Percentiles rank a stretch among this genome's conserved stretches.
Evolutionary conservation across 768 basidiomycete species (phyloP).

Genomic region (Leccinum longicurvipes): DNA sequence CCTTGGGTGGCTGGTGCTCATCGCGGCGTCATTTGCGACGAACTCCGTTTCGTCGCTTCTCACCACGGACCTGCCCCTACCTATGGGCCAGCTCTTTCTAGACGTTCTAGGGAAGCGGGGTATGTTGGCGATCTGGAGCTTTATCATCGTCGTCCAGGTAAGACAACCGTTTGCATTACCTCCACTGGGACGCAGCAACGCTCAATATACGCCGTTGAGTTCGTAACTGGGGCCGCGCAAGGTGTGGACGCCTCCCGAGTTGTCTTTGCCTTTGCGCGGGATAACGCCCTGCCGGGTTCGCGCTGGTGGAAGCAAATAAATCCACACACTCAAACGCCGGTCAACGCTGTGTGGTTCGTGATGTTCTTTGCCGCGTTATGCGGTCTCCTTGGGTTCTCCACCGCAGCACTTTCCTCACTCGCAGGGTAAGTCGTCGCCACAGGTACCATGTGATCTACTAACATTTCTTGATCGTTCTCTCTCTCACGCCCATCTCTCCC

Average conservation of each 20-base stretch:
- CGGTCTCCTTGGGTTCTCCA: constrained; percentile 64
- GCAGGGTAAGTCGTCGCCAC: constrained; percentile 48
- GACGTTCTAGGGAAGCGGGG: constrained; percentile 62
- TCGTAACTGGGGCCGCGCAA: constrained; percentile 71
- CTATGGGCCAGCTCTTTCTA: constrained; percentile 71
- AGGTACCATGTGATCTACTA: not conserved
- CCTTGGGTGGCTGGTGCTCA: constrained; percentile 63
- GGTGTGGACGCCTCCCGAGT: constrained; percentile 74
- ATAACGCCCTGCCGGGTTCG: constrained; percentile 72
- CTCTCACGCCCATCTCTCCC: not conserved
- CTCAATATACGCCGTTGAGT: constrained; percentile 35
- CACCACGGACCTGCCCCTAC: constrained; percentile 49
- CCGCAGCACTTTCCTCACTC: constrained; percentile 58
- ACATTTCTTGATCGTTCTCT: not conserved
- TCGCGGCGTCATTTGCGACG: constrained; percentile 64
- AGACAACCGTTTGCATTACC: not conserved
- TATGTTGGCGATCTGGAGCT: constrained; percentile 71
- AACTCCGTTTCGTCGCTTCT: constrained; percentile 52
- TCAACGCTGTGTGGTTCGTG: constrained; percentile 75
- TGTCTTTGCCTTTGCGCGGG: constrained; percentile 71
- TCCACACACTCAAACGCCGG: constrained; percentile 58
- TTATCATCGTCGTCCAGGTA: constrained; percentile 63
- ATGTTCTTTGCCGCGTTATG: constrained; percentile 53
- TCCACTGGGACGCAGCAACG: not conserved
- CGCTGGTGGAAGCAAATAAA: constrained; percentile 67